These are phyloP conservation scores for Diospyros lotus DNA, from an alignment of 148 eudicot species.

Conservation along the genomic window DNA sequence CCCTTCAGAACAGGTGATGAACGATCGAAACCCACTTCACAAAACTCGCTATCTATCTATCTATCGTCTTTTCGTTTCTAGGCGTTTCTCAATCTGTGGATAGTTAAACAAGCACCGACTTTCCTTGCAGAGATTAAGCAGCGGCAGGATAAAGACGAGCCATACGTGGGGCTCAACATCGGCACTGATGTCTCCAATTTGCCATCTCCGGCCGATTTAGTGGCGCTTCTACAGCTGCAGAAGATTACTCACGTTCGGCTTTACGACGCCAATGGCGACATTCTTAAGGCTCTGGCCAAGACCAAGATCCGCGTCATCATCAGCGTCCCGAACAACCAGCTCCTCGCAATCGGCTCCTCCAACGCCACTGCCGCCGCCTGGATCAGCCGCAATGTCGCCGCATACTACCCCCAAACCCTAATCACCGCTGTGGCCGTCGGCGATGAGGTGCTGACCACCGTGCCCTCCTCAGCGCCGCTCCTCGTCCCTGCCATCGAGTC, in stretches of 20 bases:
- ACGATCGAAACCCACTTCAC: not conserved
- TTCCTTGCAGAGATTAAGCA: slow-evolving; percentile 41
- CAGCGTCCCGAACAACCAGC: slow-evolving; percentile 71
- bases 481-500: slow-evolving; percentile 65
- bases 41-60: not conserved
- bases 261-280: slow-evolving; percentile 52
- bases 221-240: slow-evolving; percentile 39
- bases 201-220: slow-evolving; percentile 47
- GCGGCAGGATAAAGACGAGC: slow-evolving; percentile 40
- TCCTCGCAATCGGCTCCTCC: slow-evolving; percentile 72
- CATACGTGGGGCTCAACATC: slow-evolving; percentile 40
- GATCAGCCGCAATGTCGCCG: slow-evolving; percentile 56
- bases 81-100: not conserved
- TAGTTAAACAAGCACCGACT: too few species aligned
- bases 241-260: slow-evolving; percentile 49
- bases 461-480: slow-evolving; percentile 47
- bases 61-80: not conserved
- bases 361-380: slow-evolving; percentile 68
- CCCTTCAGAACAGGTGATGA: slow-evolving; percentile 23
- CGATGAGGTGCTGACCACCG: slow-evolving; percentile 39
- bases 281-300: slow-evolving; percentile 58
- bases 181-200: slow-evolving; percentile 54
- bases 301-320: slow-evolving; percentile 68
- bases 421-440: slow-evolving; percentile 73
- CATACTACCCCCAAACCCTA: slow-evolving; percentile 58